Evolutionary conservation across 139 green algal genomes (phyloP), one percentile per base, ranked within the genome.

Genomic region (Volvox reticuliferus): DNA sequence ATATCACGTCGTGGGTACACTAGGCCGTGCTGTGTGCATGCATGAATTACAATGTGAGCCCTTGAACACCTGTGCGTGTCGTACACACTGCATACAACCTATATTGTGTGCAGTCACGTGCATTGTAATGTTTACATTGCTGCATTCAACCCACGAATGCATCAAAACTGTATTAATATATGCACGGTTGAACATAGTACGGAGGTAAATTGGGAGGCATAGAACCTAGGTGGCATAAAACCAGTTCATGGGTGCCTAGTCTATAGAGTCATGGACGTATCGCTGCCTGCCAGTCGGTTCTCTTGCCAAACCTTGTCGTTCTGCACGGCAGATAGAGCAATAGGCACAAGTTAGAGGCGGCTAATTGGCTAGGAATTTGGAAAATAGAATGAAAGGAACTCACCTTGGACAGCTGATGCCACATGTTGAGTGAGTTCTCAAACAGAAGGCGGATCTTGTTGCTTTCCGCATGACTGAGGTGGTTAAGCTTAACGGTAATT

Each of bases 401-500:
- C 33, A 96, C 95, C 93, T 94, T 93, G 21, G 84, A 82, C 0
- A 97, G 88, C 61, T 94, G 93, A 12, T 94, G 90, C 61, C 96
- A 97, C 62, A 93, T 92, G 67, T 96, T 88, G 24, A 98, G 87
- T 0, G 94, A 90, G 30, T 92, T 94, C 73, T 94, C 93, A 86
- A 98, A 97, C 79, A 97, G 95, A 35, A 94, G 92, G 0, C 96
- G 94, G 83, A 98, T 97, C 81, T 97, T 94, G 93, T 98, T 98
- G 93, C 94, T 93, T 92, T 99, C 97, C 86, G 97, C 96, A 13
- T 95, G 95, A 0, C 94, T 93, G 77, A 99, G 91, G 90, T 98
- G 97, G 92, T 98, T 98, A 18, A 99, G 94, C 92, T 97, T 98
- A 55, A 98, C 96, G 2, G 96, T 97, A 36, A 96, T 95, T n/a